Conservation (phyloP, 179 eudicot genomes). For the Beta lomatogona region DNA sequence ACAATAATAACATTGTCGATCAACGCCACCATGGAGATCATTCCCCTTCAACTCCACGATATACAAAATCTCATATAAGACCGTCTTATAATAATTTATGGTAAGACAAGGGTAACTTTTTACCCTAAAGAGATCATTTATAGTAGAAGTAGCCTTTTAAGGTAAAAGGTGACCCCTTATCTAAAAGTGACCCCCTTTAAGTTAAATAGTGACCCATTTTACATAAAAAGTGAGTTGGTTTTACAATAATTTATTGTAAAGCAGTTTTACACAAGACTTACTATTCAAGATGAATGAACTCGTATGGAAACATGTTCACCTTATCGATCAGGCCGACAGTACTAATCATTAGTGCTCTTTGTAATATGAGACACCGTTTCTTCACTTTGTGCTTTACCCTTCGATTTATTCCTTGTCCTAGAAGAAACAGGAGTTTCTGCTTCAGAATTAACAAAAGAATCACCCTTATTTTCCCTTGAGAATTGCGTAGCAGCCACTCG, state of each 20-base stretch:
- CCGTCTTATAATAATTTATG: no score
- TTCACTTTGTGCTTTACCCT: conserved; percentile 21
- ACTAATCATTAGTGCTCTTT: no score
- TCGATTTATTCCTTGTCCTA: conserved; percentile 46
- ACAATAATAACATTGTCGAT: neutral
- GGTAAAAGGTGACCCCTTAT: no score
- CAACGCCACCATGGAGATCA: neutral
- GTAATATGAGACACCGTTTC: conserved; percentile 15
- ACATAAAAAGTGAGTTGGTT: no score
- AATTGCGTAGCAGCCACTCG: conserved; percentile 64
- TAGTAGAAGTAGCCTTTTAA: no score
- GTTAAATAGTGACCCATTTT: no score
- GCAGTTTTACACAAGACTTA: no score
- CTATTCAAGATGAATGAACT: neutral
- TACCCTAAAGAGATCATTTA: no score
- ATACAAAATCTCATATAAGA: no score
- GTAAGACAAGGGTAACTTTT: no score
- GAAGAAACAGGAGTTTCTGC: conserved; percentile 42
- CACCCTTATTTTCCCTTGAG: conserved; percentile 41
- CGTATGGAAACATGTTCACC: conserved; percentile 11
- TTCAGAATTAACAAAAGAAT: conserved; percentile 22
- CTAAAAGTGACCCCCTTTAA: no score
- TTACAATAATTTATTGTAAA: no score
- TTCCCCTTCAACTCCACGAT: neutral
- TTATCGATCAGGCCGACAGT: conserved; percentile 4